Percentiles rank a stretch among this genome's conserved stretches.
phyloP scores from a whole-genome alignment of 2,329 filamentous ascomycete genomes.

The Tolypocladium guangdongense region DNA sequence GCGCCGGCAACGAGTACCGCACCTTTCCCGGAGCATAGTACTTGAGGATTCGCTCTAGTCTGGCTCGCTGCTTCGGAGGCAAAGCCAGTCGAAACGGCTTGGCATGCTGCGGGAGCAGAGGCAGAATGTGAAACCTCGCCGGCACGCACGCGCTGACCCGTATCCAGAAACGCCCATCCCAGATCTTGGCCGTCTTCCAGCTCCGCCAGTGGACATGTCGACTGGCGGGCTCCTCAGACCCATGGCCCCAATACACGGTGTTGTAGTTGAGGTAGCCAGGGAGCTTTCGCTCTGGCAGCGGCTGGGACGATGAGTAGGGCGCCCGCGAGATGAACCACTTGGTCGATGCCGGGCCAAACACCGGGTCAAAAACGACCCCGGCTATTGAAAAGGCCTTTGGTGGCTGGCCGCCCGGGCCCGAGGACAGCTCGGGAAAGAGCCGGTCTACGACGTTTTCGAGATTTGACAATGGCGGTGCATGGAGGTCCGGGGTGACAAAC shows the following conservation, averaged over 20 bases:
- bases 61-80: conserved; percentile 14
- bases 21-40: conserved; percentile 42
- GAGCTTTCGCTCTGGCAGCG: conserved; percentile 16
- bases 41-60: conserved; percentile 32
- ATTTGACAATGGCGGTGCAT: conserved; percentile 28
- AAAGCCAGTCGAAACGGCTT: conserved; percentile 38
- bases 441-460: conserved; percentile 34
- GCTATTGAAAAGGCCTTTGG: conserved; percentile 31
- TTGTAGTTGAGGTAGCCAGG: conserved; percentile 10
- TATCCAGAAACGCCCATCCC: conserved; percentile 55
- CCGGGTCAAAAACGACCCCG: conserved; percentile 26
- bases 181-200: conserved; percentile 28
- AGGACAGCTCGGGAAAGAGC: conserved; percentile 35
- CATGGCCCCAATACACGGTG: background rate
- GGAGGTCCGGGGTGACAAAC: conserved; percentile 38
- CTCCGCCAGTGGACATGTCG: conserved; percentile 13
- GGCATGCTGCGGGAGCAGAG: conserved; percentile 31
- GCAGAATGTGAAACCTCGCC: conserved; percentile 30
- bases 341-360: conserved; percentile 8
- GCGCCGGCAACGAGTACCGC: conserved; percentile 42
- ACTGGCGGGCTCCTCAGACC: conserved; percentile 1
- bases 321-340: conserved; percentile 36
- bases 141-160: conserved; percentile 32
- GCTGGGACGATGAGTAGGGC: conserved; percentile 30
- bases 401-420: conserved; percentile 3